Evolutionary conservation across 2,329 filamentous ascomycete species (phyloP).

Genomic region (Calcarisporium arbuscula): DNA sequence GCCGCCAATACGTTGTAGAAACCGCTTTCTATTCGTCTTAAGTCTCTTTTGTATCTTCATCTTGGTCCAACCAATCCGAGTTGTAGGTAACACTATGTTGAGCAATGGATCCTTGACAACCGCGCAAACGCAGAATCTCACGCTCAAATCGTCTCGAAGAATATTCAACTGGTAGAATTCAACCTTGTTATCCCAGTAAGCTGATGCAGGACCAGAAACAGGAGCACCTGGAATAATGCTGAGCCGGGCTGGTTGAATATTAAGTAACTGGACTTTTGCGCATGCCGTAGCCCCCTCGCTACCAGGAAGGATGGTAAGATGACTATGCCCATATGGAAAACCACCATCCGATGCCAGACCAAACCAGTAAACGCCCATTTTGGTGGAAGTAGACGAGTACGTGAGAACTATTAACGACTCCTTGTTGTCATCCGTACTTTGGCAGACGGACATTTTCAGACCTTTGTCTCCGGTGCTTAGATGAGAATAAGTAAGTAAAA

Average conservation of each 20-base stretch:
- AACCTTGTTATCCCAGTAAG: slow-evolving; percentile 26
- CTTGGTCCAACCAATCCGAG: slow-evolving; percentile 18
- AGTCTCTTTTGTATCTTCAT: slow-evolving; percentile 18
- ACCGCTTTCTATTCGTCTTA: slow-evolving; percentile 20
- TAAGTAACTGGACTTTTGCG: slow-evolving; percentile 15
- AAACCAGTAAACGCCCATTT: slow-evolving; percentile 28
- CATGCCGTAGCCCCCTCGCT: slow-evolving; percentile 3
- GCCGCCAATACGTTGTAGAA: slow-evolving; percentile 21
- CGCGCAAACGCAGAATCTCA: slow-evolving; percentile 33
- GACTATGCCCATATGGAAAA: slow-evolving; percentile 31
- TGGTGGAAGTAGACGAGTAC: slow-evolving; percentile 28
- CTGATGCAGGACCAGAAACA: slow-evolving; percentile 17
- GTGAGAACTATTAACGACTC: slow-evolving; percentile 23
- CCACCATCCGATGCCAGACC: slow-evolving; percentile 12
- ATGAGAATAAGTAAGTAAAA: slow-evolving; percentile 24
- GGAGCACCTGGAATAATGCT: slow-evolving; percentile 3
- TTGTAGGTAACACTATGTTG: slow-evolving; percentile 21
- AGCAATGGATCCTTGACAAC: slow-evolving; percentile 17
- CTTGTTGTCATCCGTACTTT: slow-evolving; percentile 13
- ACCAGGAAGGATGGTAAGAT: slow-evolving; percentile 22
- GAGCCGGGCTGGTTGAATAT: slow-evolving; percentile 21
- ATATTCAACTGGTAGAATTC: slow-evolving; percentile 42
- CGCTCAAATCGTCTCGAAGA: slow-evolving; percentile 34
- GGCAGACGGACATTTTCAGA: slow-evolving; percentile 23
- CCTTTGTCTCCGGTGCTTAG: slow-evolving; percentile 17